Conservation (phyloP, 441 rosid species). For the Corymbia citriodora region DNA sequence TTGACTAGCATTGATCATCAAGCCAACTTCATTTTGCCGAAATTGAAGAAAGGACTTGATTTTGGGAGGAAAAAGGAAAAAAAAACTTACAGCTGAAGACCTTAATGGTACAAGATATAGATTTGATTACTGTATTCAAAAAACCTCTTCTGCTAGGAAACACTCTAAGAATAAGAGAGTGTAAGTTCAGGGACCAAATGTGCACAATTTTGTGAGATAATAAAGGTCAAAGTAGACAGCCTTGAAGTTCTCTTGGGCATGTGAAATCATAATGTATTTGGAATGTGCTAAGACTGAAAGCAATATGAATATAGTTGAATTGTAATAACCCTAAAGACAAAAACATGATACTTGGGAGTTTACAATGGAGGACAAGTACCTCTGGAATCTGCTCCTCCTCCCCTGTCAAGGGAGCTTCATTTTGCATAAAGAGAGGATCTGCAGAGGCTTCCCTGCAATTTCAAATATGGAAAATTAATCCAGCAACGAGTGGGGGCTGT, state of each 20-base stretch:
- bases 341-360: not conserved
- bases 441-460: slow-evolving; percentile 24
- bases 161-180: not conserved
- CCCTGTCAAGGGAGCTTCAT: slow-evolving; percentile 35
- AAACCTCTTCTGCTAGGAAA: not conserved
- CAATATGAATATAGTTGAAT: not conserved
- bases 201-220: not conserved
- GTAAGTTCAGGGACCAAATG: not conserved
- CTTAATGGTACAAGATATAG: not conserved
- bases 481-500: not conserved
- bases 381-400: slow-evolving; percentile 42
- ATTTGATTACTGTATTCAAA: not conserved
- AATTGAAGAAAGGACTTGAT: not conserved
- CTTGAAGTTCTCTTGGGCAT: not conserved
- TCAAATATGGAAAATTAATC: not conserved
- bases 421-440: slow-evolving; percentile 23
- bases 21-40: not conserved
- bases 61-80: not conserved
- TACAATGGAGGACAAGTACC: slow-evolving; percentile 20
- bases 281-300: not conserved
- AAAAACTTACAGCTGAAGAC: not conserved
- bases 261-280: not conserved
- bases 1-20: not conserved
- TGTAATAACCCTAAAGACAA: not conserved
- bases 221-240: not conserved